Conservation (phyloP, 768 basidiomycete species). For the Zangia roseola region DNA sequence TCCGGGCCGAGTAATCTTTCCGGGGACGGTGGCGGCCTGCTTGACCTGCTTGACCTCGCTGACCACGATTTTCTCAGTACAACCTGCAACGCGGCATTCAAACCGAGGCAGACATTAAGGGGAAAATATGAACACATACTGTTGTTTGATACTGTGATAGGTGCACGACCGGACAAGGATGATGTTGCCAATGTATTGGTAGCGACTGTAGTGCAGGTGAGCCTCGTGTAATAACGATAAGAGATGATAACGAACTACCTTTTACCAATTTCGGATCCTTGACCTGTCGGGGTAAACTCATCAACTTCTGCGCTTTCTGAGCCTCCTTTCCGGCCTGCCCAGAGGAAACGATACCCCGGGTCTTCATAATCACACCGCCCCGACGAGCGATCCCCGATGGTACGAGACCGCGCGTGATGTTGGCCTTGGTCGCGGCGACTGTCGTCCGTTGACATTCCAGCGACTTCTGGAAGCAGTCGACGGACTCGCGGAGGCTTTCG, state of each 20-base stretch:
- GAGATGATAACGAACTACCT: conserved; percentile 11
- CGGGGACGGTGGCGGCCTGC: too few relatives aligned
- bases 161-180: neutral
- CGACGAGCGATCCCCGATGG: conserved; percentile 9
- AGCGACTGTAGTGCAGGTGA: neutral
- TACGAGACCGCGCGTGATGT: too few relatives aligned
- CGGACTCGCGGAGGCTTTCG: conserved; percentile 3
- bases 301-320: neutral
- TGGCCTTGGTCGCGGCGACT: conserved; percentile 12
- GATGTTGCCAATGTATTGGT: too few relatives aligned
- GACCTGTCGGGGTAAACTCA: neutral
- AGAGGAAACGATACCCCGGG: neutral
- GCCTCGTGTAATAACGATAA: too few relatives aligned
- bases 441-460: conserved; percentile 17
- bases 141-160: neutral
- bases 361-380: conserved; percentile 15
- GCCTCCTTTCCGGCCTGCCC: conserved; percentile 7
- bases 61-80: neutral
- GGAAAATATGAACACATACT: conserved; percentile 5
- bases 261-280: neutral
- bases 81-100: neutral
- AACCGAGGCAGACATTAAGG: neutral
- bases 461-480: neutral
- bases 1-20: too few relatives aligned
- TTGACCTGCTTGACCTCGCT: neutral